Base-by-base conservation (phyloP, 1,139 yeast genomes). In the Taphrina deformans region DNA sequence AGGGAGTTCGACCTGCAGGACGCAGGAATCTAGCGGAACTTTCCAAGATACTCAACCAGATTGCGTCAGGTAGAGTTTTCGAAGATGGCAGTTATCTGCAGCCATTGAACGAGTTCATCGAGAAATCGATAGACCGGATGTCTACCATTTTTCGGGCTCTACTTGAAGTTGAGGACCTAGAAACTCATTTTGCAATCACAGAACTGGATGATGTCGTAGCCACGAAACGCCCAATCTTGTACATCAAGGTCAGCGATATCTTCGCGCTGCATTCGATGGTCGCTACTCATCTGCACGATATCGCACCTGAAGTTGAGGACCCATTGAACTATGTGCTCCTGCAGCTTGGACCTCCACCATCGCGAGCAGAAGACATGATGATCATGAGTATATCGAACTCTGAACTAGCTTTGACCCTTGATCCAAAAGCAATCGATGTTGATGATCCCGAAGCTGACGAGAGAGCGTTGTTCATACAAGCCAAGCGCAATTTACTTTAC, bases 401-500 rank as follows among this genome's bases (percentile, higher is more conserved):
- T 0, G 80, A 78, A 53, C 71, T 79, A 44, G 75, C 75, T 46
- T 74, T 79, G 16, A 80, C 78, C 51, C 72, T 79, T 59, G 79
- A 79, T 68, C 80, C 82, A 1, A 73, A 75, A 52, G 78, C 73
- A 60, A 73, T 79, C 51, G 72, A 69, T 23, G 75, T 77, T 9
- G 78, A 78, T 23, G 78, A 79, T 59, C 76, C 79, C 4, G 75
- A 69, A 51, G 77, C 77, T 23, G 82, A 75, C 56, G 73, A 71
- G 56, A 76, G 72, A 69, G 79, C 87, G 1, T 76, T 90, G 38
- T 79, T 88, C 72, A 83, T 92, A 55, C 92, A 91, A 71, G 90
- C 89, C 0, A 93, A 93, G 74, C 80, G 96, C 69, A 87, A 92
- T 69, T 77, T 92, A 40, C 77, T 88, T 24, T 91, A 90, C 72